Evolutionary conservation across 257 asterid genomes (phyloP).

Genomic region (Solanum gracilifrons): DNA sequence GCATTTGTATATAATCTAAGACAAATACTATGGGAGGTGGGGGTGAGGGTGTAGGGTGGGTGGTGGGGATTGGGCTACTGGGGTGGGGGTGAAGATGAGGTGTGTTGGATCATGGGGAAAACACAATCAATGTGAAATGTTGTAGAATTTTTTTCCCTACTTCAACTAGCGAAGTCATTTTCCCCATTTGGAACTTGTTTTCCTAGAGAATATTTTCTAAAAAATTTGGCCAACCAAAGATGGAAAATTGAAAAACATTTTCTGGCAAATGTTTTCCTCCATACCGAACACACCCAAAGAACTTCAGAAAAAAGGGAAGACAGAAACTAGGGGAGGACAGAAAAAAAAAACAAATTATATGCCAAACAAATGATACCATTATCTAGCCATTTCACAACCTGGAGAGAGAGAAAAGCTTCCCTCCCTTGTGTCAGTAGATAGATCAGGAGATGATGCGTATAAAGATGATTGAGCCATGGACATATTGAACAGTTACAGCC

Average conservation of each 20-base stretch:
- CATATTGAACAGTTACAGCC: background rate
- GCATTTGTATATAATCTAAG: background rate
- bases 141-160: background rate
- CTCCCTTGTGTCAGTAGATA: background rate
- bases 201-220: background rate
- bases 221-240: background rate
- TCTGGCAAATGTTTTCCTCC: background rate
- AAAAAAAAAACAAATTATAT: background rate
- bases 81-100: background rate
- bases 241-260: background rate
- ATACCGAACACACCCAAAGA: background rate
- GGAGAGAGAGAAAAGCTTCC: background rate
- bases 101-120: background rate
- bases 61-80: background rate
- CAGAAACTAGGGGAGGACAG: background rate
- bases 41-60: background rate
- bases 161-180: background rate
- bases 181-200: background rate
- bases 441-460: background rate
- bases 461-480: background rate
- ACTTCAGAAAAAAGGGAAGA: background rate
- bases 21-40: background rate
- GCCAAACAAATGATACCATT: background rate
- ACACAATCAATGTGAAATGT: background rate
- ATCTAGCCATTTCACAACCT: background rate